Conservation (phyloP, 2,329 filamentous ascomycete species). For the Pseudohalonectria lignicola region DNA sequence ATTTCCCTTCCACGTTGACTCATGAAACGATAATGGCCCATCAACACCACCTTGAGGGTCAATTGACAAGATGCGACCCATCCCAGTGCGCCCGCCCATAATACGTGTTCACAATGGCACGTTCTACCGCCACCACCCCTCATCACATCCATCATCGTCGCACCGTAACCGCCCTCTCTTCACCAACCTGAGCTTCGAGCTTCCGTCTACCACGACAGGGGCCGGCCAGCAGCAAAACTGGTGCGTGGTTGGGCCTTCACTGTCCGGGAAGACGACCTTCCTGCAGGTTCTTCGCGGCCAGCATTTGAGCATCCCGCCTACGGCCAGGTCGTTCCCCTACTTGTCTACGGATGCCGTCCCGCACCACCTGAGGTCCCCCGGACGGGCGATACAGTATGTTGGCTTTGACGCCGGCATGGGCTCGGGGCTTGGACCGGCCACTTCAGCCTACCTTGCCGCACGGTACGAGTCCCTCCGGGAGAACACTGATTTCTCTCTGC, state of each 20-base stretch:
- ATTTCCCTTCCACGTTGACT: too few relatives aligned
- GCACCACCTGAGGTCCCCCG: constrained; percentile 43
- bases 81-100: constrained; percentile 38
- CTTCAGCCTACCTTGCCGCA: constrained; percentile 74
- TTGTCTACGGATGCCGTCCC: constrained; percentile 54
- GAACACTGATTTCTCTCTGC: constrained; percentile 75
- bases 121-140: constrained; percentile 70
- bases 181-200: constrained; percentile 54
- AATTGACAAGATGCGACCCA: constrained; percentile 22
- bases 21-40: not conserved
- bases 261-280: constrained; percentile 71
- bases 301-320: constrained; percentile 64
- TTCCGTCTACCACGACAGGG: constrained; percentile 41
- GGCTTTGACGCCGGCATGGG: constrained; percentile 71
- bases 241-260: constrained; percentile 73
- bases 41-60: not conserved
- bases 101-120: constrained; percentile 68
- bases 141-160: constrained; percentile 6
- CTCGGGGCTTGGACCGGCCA: constrained; percentile 37
- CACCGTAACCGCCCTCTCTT: constrained; percentile 64
- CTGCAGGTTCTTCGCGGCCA: constrained; percentile 68
- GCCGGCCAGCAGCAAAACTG: constrained; percentile 49
- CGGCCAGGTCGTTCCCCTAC: constrained; percentile 67
- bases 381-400: constrained; percentile 72
- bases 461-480: constrained; percentile 84